Conservation (phyloP, 2,329 filamentous ascomycete genomes). For the Verticillium alfalfae region DNA sequence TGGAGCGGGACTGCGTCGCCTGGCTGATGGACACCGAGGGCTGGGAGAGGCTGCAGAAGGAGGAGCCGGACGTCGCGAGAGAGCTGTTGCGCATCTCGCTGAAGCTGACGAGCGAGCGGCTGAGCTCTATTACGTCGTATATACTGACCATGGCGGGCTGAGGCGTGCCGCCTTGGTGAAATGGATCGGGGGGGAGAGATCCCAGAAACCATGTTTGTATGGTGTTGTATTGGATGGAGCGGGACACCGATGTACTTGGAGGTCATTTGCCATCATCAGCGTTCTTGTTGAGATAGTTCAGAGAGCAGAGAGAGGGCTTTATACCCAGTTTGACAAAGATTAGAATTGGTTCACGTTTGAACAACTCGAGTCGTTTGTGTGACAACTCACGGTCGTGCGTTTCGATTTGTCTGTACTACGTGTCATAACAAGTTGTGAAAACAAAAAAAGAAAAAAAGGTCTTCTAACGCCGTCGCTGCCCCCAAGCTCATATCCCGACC, state of each 20-base stretch:
- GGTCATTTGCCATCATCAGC: neutral
- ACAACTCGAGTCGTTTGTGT: no score
- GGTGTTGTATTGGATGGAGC: neutral
- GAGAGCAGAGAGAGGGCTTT: neutral
- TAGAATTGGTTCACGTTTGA: no score
- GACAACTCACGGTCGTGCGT: neutral
- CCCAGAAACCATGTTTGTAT: neutral
- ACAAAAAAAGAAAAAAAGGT: neutral
- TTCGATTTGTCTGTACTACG: neutral
- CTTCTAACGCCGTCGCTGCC: neutral
- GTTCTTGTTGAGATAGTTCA: neutral
- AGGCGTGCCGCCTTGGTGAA: neutral
- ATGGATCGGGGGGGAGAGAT: neutral
- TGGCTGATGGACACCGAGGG: slow-evolving; percentile 72
- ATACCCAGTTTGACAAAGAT: neutral
- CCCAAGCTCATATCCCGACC: neutral
- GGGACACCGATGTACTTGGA: neutral
- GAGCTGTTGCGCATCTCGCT: slow-evolving; percentile 84
- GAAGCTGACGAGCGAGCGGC: slow-evolving; percentile 90
- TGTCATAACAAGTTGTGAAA: neutral
- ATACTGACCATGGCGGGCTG: slow-evolving; percentile 42
- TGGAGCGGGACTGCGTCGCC: slow-evolving; percentile 73
- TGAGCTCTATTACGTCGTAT: slow-evolving; percentile 62
- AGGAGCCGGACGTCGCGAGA: slow-evolving; percentile 70
- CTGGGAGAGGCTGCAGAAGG: slow-evolving; percentile 68